Conservation (phyloP, 2,329 filamentous ascomycete genomes). For the Mariannaea elegans region DNA sequence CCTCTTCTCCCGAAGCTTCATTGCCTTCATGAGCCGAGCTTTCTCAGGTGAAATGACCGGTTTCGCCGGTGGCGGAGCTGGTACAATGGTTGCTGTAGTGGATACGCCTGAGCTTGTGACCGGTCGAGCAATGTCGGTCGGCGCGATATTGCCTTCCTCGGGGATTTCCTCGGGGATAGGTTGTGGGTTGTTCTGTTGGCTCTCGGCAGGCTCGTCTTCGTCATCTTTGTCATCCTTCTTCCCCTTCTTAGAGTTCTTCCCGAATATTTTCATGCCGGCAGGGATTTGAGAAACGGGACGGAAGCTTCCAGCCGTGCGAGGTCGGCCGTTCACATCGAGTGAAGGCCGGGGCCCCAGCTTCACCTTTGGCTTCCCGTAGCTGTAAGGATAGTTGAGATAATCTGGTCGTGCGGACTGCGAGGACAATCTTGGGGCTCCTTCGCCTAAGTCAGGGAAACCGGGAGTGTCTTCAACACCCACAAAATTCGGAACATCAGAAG, state of each 20-base stretch:
- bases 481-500: conserved; percentile 61
- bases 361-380: conserved; percentile 77
- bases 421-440: conserved; percentile 56
- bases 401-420: conserved; percentile 63
- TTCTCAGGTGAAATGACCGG: conserved; percentile 84
- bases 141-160: conserved; percentile 40
- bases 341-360: conserved; percentile 90
- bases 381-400: conserved; percentile 59
- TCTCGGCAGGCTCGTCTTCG: conserved; percentile 49
- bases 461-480: conserved; percentile 56
- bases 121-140: conserved; percentile 45
- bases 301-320: conserved; percentile 69
- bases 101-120: conserved; percentile 57
- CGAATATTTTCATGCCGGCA: conserved; percentile 77
- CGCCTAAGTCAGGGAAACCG: conserved; percentile 54
- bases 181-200: conserved; percentile 47
- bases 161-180: conserved; percentile 47
- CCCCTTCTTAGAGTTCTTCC: conserved; percentile 63
- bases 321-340: conserved; percentile 67
- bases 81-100: conserved; percentile 49
- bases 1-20: conserved; percentile 89
- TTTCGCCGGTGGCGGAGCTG: conserved; percentile 53
- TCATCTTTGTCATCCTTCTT: conserved; percentile 40
- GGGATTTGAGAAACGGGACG: conserved; percentile 83
- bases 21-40: conserved; percentile 89